A percentile compares a stretch with the other conserved stretches of the same genome.
These are phyloP conservation scores for Beauveria caledonica DNA, from an alignment of 2,329 filamentous ascomycete genomes.

Conservation along the genomic window DNA sequence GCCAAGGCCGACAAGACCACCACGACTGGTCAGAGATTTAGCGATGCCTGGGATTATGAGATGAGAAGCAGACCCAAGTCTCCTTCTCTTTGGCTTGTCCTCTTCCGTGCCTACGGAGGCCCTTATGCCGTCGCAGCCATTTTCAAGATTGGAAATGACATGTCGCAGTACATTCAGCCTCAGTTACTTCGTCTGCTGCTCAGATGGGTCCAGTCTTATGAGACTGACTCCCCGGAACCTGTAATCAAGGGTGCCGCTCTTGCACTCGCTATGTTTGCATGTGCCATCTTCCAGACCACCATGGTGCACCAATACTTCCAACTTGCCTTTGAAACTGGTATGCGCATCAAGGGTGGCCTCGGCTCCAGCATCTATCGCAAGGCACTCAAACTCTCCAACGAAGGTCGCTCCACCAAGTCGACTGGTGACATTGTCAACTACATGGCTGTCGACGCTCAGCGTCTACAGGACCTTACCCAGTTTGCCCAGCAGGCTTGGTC, in stretches of 20 bases:
- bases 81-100: constrained; percentile 70
- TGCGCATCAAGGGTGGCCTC: constrained; percentile 89
- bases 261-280: constrained; percentile 82
- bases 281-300: constrained; percentile 77
- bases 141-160: constrained; percentile 85
- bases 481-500: constrained; percentile 96
- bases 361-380: constrained; percentile 91
- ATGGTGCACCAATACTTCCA: constrained; percentile 98
- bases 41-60: constrained; percentile 69
- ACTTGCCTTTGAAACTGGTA: constrained; percentile 85
- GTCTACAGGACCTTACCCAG: constrained; percentile 88
- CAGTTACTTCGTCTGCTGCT: constrained; percentile 83
- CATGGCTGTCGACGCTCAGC: constrained; percentile 97
- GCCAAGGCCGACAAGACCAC: constrained; percentile 72
- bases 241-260: constrained; percentile 79
- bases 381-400: constrained; percentile 81
- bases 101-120: constrained; percentile 76
- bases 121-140: constrained; percentile 74
- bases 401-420: constrained; percentile 78
- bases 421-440: constrained; percentile 99
- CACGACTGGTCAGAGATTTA: constrained; percentile 61
- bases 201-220: constrained; percentile 73
- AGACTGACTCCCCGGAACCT: constrained; percentile 58
- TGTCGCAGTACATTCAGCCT: constrained; percentile 81
- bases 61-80: constrained; percentile 53